Base-by-base conservation (phyloP, 768 basidiomycete species). In the Dentipellis sp. region DNA sequence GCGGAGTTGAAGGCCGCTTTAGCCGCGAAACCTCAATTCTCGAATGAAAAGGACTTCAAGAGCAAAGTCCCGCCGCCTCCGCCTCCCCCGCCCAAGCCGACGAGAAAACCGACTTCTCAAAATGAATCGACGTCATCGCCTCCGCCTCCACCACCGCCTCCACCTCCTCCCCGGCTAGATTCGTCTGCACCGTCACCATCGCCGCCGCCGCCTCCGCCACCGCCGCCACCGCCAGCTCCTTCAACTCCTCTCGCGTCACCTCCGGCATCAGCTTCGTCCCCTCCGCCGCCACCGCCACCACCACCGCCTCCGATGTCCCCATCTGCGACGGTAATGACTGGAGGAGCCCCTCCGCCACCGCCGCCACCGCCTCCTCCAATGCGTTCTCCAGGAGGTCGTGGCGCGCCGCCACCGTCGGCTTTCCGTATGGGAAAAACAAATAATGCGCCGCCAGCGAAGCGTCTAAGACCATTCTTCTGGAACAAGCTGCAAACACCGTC, bases 381-480 rank as follows among this genome's bases (percentile, higher is more conserved):
- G 5, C 60, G 62, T 9, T 56, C 62, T 14, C 58, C 63, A 11
- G 38, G 69, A 69, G 0, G 74, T 73, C 2, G 76, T 78, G 0
- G 74, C 73, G 71, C 59, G 2, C 67, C 58, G 14, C 69, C 62
- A 35, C 68, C 62, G 34, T 51, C 71, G 14, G 68, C 70, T 9
- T 72, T 71, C 58, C 68, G 65, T 14, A 39, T 49, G 34, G 53
- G 55, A 65, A 72, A 67, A 52, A 58, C 63, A 21, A 76, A 72
- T 58, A 59, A 66, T 8, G 61, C 64, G 22, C 74, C 73, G 11
- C 82, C 84, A n/a, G 62, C 67, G 2, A 84, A 82, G 63, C 77
- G 79, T 49, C 67, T 91, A 52, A 86, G 88, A 68, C 89, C 94
- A 2, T 93, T 97, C 73, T 92, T 92, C 67, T 95, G 94, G 93